Base-by-base conservation (phyloP, 192 early-diverging fungal species). In the Mortierella hygrophila region DNA sequence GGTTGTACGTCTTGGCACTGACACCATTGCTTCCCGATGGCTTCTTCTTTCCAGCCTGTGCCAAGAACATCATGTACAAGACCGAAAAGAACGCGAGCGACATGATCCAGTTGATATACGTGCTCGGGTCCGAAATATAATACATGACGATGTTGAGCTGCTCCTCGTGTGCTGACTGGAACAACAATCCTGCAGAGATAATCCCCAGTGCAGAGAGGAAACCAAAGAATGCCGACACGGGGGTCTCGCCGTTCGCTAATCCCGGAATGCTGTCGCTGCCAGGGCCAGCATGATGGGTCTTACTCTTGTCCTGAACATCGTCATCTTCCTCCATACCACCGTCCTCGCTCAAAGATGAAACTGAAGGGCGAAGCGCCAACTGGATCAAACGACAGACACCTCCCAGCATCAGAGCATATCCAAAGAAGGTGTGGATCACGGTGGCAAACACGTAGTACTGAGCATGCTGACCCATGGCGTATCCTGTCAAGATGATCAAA, bases 21-120 rank as follows among this genome's bases (percentile, higher is more conserved):
- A 15, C n/a, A n/a, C 37, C 6, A 20, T 68, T 70, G 13, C 11
- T 21, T 29, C 68, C 44, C 11, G 75, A 75, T 1, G 46, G 6
- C 15, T 16, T 54, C 75, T 85, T 85, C 78, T 85, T 85, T 70
- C 83, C 83, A 44, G 76, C 74, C 78, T 85, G 83, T 2, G 78
- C 72, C 29, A 85, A 44, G 1, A 77, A 18, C 18, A 85, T 38
- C 78, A 90, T 80, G 54, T 78, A 91, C 4, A 74, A 13, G 9
- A 77, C 74, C 55, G 76, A 85, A 10, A 83, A 47, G 76, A 90
- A 90, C 23, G 90, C 60, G 41, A 88, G 32, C 13, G 88, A 69
- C 69, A 90, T 78, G 38, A 89, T 75, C 44, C 85, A 75, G 60
- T 90, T 90, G 52, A 90, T 85, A 60, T 89, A 89, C 1, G 85